Percentiles rank a stretch among this genome's conserved stretches.
Conservation (phyloP, 164 flowering plant species). For the Taxillus chinensis region DNA sequence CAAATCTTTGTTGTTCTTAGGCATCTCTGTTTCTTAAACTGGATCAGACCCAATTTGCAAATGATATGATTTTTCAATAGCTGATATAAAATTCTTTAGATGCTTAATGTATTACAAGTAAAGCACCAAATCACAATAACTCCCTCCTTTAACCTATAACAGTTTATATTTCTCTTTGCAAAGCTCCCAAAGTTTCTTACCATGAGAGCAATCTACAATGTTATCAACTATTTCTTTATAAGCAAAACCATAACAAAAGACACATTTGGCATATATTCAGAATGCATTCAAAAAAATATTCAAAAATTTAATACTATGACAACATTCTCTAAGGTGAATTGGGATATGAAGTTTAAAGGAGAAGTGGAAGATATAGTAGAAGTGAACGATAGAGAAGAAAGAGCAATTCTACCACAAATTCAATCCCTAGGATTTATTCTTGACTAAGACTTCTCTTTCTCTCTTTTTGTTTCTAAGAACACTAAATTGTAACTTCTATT, state of each 20-base stretch:
- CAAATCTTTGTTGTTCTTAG: conserved; percentile 7
- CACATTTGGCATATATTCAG: too few relatives aligned
- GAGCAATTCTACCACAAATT: too few relatives aligned
- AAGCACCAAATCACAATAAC: conserved; percentile 56
- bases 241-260: conserved; percentile 2
- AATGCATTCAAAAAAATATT: too few relatives aligned
- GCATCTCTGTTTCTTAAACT: conserved; percentile 18
- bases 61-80: conserved; percentile 31
- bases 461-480: too few relatives aligned
- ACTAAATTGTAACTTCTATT: too few relatives aligned
- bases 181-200: conserved; percentile 56
- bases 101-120: conserved; percentile 52
- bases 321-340: too few relatives aligned
- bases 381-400: too few relatives aligned
- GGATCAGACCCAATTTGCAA: conserved; percentile 17
- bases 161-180: conserved; percentile 60
- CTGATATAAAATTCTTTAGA: conserved; percentile 46
- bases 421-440: too few relatives aligned
- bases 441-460: too few relatives aligned
- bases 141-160: conserved; percentile 54
- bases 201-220: conserved; percentile 57
- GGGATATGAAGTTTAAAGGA: too few relatives aligned
- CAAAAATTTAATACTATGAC: too few relatives aligned
- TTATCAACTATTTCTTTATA: conserved; percentile 52
- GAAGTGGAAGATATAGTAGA: too few relatives aligned